Evolutionary conservation across 2,329 filamentous ascomycete genomes (phyloP), one percentile per base, ranked within the genome.

Genomic region (Pyrenophora seminiperda): DNA sequence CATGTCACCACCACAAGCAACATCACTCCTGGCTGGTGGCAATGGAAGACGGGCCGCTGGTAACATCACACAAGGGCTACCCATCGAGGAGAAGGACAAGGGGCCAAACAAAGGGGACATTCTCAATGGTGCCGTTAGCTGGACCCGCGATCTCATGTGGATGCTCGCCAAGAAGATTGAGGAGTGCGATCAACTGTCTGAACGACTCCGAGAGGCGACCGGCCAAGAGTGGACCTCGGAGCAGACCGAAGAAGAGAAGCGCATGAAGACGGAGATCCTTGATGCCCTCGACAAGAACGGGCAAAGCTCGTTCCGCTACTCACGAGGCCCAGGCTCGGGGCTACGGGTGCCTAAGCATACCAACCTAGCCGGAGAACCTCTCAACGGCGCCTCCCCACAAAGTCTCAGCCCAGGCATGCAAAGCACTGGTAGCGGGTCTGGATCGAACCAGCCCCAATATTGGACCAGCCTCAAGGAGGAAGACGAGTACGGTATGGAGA

Each of bases 21-120:
- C 92, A 0, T 96, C 92, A 1, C 84, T 94, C 34, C 83, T 97
- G 47, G 92, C 91, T 42, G 91, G 91, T 13, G 90, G 90, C 18
- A 89, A 87, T 58, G 91, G 90, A 32, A 84, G 91, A 58, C 86
- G 92, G 56, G 91, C 91, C 22, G 84, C 88, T 24, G 85, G 87
- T 30, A 95, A 89, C 69, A 97, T 97, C 65, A 96, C 91, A 5
- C 93, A 93, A 58, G 91, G 92, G 11, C 82, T 97, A 22, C 93
- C 94, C 0, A 83, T 96, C 29, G 94, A 99, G 65, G 94, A 97
- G 62, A 97, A 97, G 73, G 94, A 99, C 76, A 97, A 97, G 71
- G 94, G 94, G 0, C 94, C 94, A 5, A 97, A 97, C 80, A 99
- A 99, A 77, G 94, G 94, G 40, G 94, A 99, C 65, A 97, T 99